Evolutionary conservation across 2,329 filamentous ascomycete species (phyloP).

Genomic region (Albophoma yamanashiensis): DNA sequence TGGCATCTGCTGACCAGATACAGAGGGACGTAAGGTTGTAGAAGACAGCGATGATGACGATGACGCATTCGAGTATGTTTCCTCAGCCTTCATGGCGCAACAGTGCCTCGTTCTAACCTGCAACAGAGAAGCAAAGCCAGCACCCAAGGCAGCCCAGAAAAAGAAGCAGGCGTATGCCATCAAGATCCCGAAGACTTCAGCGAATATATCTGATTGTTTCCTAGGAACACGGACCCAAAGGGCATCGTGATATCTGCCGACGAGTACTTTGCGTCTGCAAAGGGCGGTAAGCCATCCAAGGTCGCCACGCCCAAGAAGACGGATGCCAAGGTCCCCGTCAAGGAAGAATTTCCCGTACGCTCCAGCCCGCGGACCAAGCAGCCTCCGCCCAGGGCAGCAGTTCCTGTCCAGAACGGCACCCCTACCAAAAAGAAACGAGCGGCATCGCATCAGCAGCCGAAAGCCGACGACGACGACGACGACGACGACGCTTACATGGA

Average conservation of each 20-base stretch:
- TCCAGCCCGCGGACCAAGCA: slow-evolving; percentile 41
- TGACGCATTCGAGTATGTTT: slow-evolving; percentile 26
- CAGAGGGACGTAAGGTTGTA: slow-evolving; percentile 56
- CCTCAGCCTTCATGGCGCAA: neutral
- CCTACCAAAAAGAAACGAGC: slow-evolving; percentile 30
- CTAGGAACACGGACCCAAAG: slow-evolving; percentile 29
- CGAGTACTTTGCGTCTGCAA: slow-evolving; percentile 44
- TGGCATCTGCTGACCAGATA: slow-evolving; percentile 8
- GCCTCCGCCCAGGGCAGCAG: slow-evolving; percentile 17
- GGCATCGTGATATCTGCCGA: slow-evolving; percentile 44
- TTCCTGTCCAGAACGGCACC: slow-evolving; percentile 16
- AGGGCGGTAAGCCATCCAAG: slow-evolving; percentile 26
- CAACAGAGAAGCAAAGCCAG: slow-evolving; percentile 39
- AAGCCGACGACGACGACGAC: slow-evolving; percentile 40
- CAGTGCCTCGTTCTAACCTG: slow-evolving; percentile 6
- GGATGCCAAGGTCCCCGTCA: slow-evolving; percentile 24
- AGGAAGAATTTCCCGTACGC: slow-evolving; percentile 35
- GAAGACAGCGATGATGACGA: slow-evolving; percentile 78
- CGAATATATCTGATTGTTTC: neutral
- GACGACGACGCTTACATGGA: slow-evolving; percentile 52
- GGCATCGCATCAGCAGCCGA: slow-evolving; percentile 28
- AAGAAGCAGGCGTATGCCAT: slow-evolving; percentile 44
- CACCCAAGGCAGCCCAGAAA: slow-evolving; percentile 34
- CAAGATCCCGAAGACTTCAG: neutral
- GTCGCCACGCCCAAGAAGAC: slow-evolving; percentile 27